These are phyloP conservation scores for Phialophora expanda DNA, from an alignment of 2,329 filamentous ascomycete genomes.

Conservation along the genomic window DNA sequence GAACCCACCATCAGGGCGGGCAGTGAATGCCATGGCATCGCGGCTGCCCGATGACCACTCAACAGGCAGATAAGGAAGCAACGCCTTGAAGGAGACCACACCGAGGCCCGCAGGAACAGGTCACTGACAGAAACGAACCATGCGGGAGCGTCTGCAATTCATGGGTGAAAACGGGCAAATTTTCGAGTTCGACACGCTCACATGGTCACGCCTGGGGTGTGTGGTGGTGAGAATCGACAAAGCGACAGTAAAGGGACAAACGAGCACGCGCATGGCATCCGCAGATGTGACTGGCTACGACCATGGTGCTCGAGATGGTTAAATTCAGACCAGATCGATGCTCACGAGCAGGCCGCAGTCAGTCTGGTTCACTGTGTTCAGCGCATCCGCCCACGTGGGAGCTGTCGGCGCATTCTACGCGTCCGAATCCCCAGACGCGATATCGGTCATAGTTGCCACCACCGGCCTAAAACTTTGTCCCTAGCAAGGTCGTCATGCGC, in stretches of 20 bases:
- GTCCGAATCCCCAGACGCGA: conserved; percentile 15
- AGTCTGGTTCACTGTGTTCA: conserved; percentile 9
- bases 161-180: conserved; percentile 10
- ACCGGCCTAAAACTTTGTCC: conserved; percentile 13
- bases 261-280: conserved; percentile 23
- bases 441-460: conserved; percentile 21
- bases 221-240: conserved; percentile 9
- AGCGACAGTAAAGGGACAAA: conserved; percentile 24
- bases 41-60: conserved; percentile 9
- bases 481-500: neutral
- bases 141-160: neutral
- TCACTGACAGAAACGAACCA: neutral
- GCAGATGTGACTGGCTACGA: conserved; percentile 17
- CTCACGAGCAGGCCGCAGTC: neutral
- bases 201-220: conserved; percentile 18
- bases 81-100: neutral
- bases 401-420: conserved; percentile 25
- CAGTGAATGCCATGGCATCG: conserved; percentile 7
- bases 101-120: conserved; percentile 7
- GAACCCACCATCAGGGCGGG: neutral
- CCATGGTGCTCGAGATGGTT: conserved; percentile 5
- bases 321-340: conserved; percentile 1
- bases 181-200: conserved; percentile 12
- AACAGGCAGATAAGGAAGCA: conserved; percentile 11
- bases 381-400: conserved; percentile 29